Evolutionary conservation across 2,329 filamentous ascomycete species (phyloP).

Genomic region (Chrysoporthe deuterocubensis): DNA sequence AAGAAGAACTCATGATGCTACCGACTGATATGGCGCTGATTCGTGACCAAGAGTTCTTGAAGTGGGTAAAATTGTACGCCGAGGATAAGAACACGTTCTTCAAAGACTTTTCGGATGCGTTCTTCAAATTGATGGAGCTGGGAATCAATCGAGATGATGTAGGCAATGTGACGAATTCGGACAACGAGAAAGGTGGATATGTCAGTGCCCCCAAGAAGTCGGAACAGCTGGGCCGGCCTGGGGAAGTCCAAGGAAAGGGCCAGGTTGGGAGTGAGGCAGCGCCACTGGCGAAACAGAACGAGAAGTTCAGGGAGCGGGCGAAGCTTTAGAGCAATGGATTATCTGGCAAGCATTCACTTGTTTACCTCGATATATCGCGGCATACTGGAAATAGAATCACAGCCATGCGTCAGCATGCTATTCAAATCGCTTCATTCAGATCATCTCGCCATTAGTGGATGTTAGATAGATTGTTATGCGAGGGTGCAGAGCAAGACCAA

Average conservation of each 20-base stretch:
- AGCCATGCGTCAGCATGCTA: background rate
- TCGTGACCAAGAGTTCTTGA: conserved; percentile 55
- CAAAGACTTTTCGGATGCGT: conserved; percentile 60
- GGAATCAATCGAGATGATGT: conserved; percentile 59
- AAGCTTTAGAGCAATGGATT: conserved; percentile 38
- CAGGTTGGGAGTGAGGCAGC: conserved; percentile 44
- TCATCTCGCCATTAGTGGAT: background rate
- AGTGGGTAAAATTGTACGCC: conserved; percentile 63
- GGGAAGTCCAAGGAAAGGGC: conserved; percentile 36
- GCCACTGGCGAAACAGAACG: conserved; percentile 44
- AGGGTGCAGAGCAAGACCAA: background rate
- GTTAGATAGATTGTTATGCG: background rate
- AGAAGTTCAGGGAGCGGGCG: conserved; percentile 41
- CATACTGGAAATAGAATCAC: background rate
- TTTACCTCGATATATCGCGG: background rate
- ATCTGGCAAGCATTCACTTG: background rate
- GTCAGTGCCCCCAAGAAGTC: conserved; percentile 39
- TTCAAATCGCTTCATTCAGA: background rate
- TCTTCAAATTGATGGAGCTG: conserved; percentile 64
- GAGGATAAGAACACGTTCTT: conserved; percentile 66
- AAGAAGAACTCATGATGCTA: conserved; percentile 68
- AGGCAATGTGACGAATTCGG: conserved; percentile 58
- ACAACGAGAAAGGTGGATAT: conserved; percentile 55
- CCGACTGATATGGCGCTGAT: conserved; percentile 65
- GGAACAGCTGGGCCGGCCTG: conserved; percentile 38